Evolutionary conservation across 139 green algal species (phyloP), one percentile per base, ranked within the genome.

Genomic region (Chlamydomonas asymmetrica): DNA sequence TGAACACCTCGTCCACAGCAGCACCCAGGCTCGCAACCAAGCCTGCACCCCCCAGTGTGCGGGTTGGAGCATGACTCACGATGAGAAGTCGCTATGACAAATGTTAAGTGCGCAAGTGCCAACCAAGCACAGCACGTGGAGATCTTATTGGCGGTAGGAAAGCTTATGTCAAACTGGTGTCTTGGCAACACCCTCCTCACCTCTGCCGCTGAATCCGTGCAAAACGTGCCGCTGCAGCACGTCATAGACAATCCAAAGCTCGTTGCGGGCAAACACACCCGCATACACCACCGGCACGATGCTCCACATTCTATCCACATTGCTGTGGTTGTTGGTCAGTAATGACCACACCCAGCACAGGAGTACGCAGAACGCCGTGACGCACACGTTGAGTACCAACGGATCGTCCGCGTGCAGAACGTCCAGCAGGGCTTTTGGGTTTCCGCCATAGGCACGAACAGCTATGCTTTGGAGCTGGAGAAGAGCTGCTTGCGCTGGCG

Each of bases 301-400:
- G 38, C 29, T 68, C 70, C 70, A 76, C 56, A 68, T 48, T 5
- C 70, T 56, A 32, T 76, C 70, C 20, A 76, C 70, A 8, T 76
- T 56, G 1, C 35, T 59, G 40, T 57, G 67, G 32, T 76, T 76
- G 1, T 32, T 32, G 22, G 70, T 68, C 3, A 60, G 3, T 18
- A 76, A 29, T 56, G 66, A 76, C 8, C 2, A 45, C 1, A 68
- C 1, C 70, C 70, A 76, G 70, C 39, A 76, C 0, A n/a, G 2
- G 35, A 67, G 6, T 1, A 57, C 70, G 6, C 40, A 39, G 6
- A 3, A 20, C 0, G 67, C 40, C 40, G 70, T 57, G 20, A 76
- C 4, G 22, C 29, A 16, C 40, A 68, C 70, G 22, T 40, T 57
- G 2, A 49, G 40, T 0, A 76, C 70, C 40, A 68, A 22, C 5